phyloP scores from a whole-genome alignment of 345 rosid species.

The Pugionium dolabratum region DNA sequence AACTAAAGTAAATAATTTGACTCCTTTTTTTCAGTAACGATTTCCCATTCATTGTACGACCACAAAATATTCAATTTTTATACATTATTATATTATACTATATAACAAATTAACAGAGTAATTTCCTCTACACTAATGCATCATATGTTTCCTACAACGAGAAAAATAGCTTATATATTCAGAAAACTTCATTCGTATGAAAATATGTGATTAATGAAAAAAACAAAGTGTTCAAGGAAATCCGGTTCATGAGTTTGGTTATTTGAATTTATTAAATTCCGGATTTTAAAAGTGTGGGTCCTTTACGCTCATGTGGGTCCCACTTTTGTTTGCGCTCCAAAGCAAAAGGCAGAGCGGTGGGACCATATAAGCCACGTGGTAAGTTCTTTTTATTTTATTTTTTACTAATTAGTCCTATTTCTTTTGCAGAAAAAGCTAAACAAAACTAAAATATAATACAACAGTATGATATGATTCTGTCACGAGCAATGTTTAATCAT shows the following conservation, averaged over 20 bases:
- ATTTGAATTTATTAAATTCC: not conserved
- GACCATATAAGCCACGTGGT: constrained; percentile 36
- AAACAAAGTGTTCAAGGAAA: no score
- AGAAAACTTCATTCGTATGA: no score
- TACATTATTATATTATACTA: not conserved
- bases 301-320: constrained; percentile 32
- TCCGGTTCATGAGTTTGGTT: no score
- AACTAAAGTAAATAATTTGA: constrained; percentile 23
- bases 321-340: not conserved
- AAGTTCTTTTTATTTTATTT: not conserved
- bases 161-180: no score
- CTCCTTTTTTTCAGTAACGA: not conserved
- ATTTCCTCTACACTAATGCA: not conserved
- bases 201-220: no score
- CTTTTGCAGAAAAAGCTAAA: constrained; percentile 20
- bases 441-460: not conserved
- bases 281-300: constrained; percentile 1
- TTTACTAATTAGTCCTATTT: not conserved
- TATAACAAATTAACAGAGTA: no score
- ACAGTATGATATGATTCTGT: constrained; percentile 40
- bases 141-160: no score
- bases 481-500: constrained; percentile 41
- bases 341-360: constrained; percentile 35
- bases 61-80: not conserved
- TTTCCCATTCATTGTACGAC: constrained; percentile 19